These are phyloP conservation scores for Trichosporon ovoides DNA, from an alignment of 1,284 basidiomycete species.

Conservation along the genomic window DNA sequence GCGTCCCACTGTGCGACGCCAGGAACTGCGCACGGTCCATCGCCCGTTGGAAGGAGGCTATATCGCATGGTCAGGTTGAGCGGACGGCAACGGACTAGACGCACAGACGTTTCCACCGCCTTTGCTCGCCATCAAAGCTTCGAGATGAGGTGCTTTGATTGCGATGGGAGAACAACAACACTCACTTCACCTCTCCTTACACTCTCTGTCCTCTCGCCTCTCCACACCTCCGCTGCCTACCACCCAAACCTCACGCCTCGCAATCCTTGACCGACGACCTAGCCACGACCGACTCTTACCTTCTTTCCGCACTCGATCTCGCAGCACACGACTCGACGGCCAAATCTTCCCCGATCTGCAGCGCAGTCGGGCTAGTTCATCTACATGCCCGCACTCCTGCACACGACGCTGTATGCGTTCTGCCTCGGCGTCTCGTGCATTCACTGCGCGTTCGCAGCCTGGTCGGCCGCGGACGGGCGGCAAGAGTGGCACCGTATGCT, in stretches of 20 bases:
- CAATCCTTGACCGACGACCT: background rate
- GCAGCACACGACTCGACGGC: too few species aligned
- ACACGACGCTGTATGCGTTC: constrained; percentile 1
- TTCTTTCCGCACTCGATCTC: too few species aligned
- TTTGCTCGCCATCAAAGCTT: too few species aligned
- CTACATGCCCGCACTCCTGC: background rate
- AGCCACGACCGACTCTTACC: background rate
- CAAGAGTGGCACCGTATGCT: background rate
- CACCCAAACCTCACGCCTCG: background rate
- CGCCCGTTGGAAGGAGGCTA: too few species aligned
- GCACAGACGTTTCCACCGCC: background rate
- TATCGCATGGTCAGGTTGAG: too few species aligned
- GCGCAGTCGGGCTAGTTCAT: background rate
- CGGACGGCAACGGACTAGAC: too few species aligned
- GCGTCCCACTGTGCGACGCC: background rate
- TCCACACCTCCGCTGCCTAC: background rate
- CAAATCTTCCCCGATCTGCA: background rate
- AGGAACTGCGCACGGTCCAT: background rate
- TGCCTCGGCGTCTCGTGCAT: background rate
- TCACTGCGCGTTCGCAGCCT: background rate
- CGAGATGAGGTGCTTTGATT: too few species aligned
- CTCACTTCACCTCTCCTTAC: too few species aligned
- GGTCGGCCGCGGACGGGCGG: background rate
- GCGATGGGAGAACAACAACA: too few species aligned
- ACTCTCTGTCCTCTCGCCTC: background rate